These are phyloP conservation scores for Closterium sp. DNA, from an alignment of 139 green algal species.

Conservation along the genomic window DNA sequence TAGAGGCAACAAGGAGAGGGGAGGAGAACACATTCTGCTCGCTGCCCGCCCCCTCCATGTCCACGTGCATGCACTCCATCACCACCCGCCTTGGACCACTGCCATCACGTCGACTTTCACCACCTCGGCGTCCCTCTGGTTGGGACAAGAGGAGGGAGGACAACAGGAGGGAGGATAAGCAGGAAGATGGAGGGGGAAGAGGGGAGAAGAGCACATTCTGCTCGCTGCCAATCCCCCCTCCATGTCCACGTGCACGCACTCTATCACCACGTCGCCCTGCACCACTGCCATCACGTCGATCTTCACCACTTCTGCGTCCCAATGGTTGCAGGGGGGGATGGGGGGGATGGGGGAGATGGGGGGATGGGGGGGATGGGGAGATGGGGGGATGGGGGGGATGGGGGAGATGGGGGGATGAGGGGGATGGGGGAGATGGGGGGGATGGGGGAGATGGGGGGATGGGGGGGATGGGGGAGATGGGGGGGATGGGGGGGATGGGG, in stretches of 20 bases:
- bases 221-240: neutral
- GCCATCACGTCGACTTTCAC: slow-evolving; percentile 52
- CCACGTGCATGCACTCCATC: slow-evolving; percentile 43
- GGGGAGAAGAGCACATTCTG: neutral
- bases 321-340: too few species aligned
- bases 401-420: too few species aligned
- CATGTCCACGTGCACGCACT: slow-evolving; percentile 33
- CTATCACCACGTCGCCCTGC: slow-evolving; percentile 43
- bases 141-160: neutral
- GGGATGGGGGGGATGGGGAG: too few species aligned
- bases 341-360: too few species aligned
- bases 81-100: slow-evolving; percentile 43
- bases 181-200: neutral
- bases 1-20: neutral
- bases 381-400: too few species aligned
- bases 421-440: too few species aligned
- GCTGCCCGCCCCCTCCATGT: neutral
- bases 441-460: too few species aligned
- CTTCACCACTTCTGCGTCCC: slow-evolving; percentile 42
- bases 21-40: slow-evolving; percentile 52
- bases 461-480: neutral
- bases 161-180: neutral
- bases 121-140: slow-evolving; percentile 39
- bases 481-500: neutral
- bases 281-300: slow-evolving; percentile 40